Evolutionary conservation across 139 green algal genomes (phyloP), one percentile per base, ranked within the genome.

Genomic region (Micromonas pusilla): DNA sequence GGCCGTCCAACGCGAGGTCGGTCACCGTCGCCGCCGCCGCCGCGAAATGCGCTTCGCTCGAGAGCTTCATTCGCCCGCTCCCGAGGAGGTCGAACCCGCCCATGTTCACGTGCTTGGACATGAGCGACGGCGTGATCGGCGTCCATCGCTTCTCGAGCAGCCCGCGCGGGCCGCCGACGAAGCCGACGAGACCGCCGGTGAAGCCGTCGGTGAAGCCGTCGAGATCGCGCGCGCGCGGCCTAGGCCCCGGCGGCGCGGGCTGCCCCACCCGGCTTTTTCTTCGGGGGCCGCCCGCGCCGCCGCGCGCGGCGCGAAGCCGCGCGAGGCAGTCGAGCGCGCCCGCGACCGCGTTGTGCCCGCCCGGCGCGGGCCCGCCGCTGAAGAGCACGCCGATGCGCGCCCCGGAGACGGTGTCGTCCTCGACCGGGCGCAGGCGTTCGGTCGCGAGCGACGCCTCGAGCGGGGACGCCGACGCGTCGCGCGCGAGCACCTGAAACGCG

Each of bases 41-140:
- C 0, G 76, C 80, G 1, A 80, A 76, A 37, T 80, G 72, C 70
- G 39, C 63, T 21, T 20, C 33, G 4, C 13, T 28, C 6, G 19
- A 21, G 13, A 85, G 89, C 74, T 91, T 91, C 70, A 88, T 82
- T 13, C 88, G 79, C n/a, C 88, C 88, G 53, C 45, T 82, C 53
- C 83, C 76, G 54, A 92, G 87, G 39, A 92, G 78, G 84, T 92
- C 80, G 79, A 92, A 92, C 23, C 88, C 88, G 65, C 88, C 88
- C 82, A 86, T 84, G 84, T 93, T 90, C 37, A 83, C 75, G 70
- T 89, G 85, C 32, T 64, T 79, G 66, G 80, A 79, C 26, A 86
- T 26, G 36, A 85, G 34, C 45, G 73, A 52, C 32, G 33, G 30
- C 30, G 16, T 3, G 3, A 77, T 21, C 34, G 21, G 5, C 2